Conservation (phyloP, 2,329 filamentous ascomycete genomes). For the Beauveria rudraprayagi region DNA sequence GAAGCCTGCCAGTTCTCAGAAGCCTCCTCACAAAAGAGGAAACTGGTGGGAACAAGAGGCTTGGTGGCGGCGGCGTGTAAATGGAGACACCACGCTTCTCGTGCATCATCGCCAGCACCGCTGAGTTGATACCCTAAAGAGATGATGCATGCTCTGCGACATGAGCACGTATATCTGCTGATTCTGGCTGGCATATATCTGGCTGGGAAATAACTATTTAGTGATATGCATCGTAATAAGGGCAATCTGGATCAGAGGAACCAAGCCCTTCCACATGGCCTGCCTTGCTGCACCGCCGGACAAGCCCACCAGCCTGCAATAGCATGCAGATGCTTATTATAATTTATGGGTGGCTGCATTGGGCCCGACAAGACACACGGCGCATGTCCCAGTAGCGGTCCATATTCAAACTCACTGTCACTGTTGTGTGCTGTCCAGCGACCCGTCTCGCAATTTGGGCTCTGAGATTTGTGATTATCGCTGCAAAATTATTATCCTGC, state of each 20-base stretch:
- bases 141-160: no score
- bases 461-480: not conserved
- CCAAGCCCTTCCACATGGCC: not conserved
- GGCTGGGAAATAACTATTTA: not conserved
- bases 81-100: not conserved
- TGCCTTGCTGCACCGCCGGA: not conserved
- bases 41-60: constrained; percentile 1
- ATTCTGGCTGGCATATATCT: no score
- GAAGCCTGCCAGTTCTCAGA: not conserved
- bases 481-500: not conserved
- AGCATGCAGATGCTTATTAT: not conserved
- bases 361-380: not conserved
- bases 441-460: not conserved
- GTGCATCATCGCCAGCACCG: no score
- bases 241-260: not conserved
- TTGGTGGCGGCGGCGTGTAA: constrained; percentile 4
- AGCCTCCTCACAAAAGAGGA: not conserved
- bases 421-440: not conserved
- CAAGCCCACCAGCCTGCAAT: not conserved
- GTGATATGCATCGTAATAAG: not conserved
- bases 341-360: not conserved
- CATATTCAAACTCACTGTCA: no score
- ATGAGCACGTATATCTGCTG: no score
- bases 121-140: no score
- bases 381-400: not conserved